Base-by-base conservation (phyloP, 257 asterid species). In the Forsythia suspensa region DNA sequence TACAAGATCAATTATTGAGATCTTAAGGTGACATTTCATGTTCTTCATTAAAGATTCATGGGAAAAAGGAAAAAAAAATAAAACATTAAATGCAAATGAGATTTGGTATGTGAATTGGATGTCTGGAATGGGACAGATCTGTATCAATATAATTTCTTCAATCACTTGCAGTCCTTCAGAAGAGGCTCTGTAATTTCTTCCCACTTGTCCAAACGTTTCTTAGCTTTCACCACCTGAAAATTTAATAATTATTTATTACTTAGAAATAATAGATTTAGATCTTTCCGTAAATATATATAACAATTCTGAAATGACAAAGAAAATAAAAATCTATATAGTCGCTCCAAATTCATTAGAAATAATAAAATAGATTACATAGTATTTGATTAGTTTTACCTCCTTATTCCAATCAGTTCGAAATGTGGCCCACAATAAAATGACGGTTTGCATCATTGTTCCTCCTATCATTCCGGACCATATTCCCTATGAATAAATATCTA, bases 381-480 rank as follows among this genome's bases (percentile, higher is more conserved):
- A 61, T 21, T 61, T 61, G 15, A 61, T 29, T 29, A 3, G 20
- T 2, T 61, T 61, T 7, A 91, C 98, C 98, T 94, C 97, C 81
- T 85, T 83, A 20, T 84, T 75, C 97, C 95, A 94, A 65, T 92
- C 95, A 0, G 97, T 86, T 1, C 89, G 91, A 67, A 85, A 86
- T 65, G 98, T 94, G 1, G 83, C 90, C 95, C 97, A 94, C 2
- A 94, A 73, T 41, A 94, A 83, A 74, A 94, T 94, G 9, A 92
- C 16, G 3, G 97, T 94, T 75, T 92, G 97, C 97, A 92, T 85
- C 81, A 87, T 29, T 9, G 97, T 94, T 39, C 98, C 98, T 46
- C 95, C 98, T 3, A 94, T 88, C 97, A 94, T 91, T 13, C 98
- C 98, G 0, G 87, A 74, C 98, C 98, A 94, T 78, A 94, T 88